phyloP scores from a whole-genome alignment of 2,329 filamentous ascomycete genomes.

The Ampelomyces quisqualis region DNA sequence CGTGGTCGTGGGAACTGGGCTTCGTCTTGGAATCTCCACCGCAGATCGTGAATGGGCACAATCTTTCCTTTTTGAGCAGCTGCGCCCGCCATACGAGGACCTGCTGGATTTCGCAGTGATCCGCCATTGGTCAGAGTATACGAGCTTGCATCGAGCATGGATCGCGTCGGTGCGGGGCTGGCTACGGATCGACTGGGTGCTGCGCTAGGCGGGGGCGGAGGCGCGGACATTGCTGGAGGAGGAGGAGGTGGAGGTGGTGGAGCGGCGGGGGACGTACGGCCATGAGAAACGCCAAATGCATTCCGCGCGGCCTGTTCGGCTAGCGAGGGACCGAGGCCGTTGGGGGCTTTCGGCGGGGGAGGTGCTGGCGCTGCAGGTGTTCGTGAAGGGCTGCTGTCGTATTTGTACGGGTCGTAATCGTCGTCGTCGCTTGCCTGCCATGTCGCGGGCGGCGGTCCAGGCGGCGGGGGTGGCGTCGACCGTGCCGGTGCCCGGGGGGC shows the following conservation, averaged over 20 bases:
- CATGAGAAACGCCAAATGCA: conserved; percentile 47
- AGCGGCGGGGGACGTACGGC: conserved; percentile 46
- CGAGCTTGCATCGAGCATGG: conserved; percentile 71
- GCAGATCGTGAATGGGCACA: conserved; percentile 68
- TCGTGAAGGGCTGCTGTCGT: conserved; percentile 33
- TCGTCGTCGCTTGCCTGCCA: conserved; percentile 24
- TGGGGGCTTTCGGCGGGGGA: conserved; percentile 58
- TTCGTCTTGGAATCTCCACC: conserved; percentile 88
- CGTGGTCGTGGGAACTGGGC: conserved; percentile 79
- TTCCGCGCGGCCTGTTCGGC: conserved; percentile 62
- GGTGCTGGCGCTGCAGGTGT: conserved; percentile 45
- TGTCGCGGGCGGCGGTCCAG: conserved; percentile 48
- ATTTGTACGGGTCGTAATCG: conserved; percentile 47
- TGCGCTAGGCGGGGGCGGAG: conserved; percentile 34
- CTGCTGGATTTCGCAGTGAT: conserved; percentile 24
- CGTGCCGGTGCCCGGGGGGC: conserved; percentile 33
- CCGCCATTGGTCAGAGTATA: conserved; percentile 62
- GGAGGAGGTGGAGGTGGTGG: conserved; percentile 46
- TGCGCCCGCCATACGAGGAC: conserved; percentile 17
- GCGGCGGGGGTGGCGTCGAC: conserved; percentile 22
- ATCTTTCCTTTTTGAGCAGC: conserved; percentile 31
- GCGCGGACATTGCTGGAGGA: conserved; percentile 40
- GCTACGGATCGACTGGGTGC: conserved; percentile 36
- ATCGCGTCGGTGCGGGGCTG: conserved; percentile 52
- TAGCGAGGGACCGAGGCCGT: conserved; percentile 50